A percentile compares a stretch with the other conserved stretches of the same genome.
Evolutionary conservation across 1,139 yeast genomes (phyloP).

Genomic region (Scheffersomyces lignicola): DNA sequence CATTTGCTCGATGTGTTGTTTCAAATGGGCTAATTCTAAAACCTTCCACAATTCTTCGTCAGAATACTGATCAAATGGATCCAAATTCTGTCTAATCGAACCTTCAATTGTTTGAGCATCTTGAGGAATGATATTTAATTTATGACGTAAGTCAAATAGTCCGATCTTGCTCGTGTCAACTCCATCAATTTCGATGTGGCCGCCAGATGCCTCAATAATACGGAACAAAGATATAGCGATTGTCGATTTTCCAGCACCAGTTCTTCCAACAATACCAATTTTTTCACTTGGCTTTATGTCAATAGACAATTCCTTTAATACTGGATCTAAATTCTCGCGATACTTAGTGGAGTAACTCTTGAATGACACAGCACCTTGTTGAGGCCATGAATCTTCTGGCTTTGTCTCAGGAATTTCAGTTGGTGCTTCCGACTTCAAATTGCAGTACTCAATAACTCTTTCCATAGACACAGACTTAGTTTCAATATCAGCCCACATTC

Average conservation of each 20-base stretch:
- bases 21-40: conserved; percentile 36
- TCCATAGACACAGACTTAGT: conserved; percentile 34
- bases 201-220: conserved; percentile 34
- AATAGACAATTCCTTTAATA: conserved; percentile 27
- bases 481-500: conserved; percentile 39
- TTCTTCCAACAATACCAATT: conserved; percentile 42
- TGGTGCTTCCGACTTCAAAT: conserved; percentile 35
- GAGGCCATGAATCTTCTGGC: conserved; percentile 33
- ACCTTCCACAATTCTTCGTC: conserved; percentile 36
- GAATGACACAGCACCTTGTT: conserved; percentile 28
- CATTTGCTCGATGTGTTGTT: conserved; percentile 31
- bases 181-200: conserved; percentile 34
- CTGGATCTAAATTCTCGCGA: conserved; percentile 38
- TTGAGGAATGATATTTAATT: conserved; percentile 40
- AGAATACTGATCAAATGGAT: conserved; percentile 29
- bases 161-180: conserved; percentile 32
- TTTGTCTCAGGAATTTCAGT: conserved; percentile 24
- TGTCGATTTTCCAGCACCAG: conserved; percentile 45
- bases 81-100: conserved; percentile 35
- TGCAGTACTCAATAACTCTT: conserved; percentile 36
- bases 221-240: conserved; percentile 40
- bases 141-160: conserved; percentile 33
- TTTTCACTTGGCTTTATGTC: conserved; percentile 33
- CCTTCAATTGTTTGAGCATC: conserved; percentile 40
- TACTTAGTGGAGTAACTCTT: conserved; percentile 33